phyloP scores from a whole-genome alignment of 768 basidiomycete genomes.

The Lactarius psammicola region DNA sequence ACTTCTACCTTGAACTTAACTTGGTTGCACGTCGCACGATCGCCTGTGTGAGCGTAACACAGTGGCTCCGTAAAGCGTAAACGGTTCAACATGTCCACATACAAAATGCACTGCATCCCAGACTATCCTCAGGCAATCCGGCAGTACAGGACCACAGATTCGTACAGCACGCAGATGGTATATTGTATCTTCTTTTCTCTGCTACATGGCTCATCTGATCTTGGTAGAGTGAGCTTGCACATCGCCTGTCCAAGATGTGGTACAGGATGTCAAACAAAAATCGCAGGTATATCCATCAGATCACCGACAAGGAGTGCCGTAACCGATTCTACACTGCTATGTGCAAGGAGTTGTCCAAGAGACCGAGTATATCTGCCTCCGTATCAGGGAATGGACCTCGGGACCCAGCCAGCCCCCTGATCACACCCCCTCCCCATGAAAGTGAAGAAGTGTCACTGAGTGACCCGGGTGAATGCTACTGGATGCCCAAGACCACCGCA shows the following conservation, averaged over 20 bases:
- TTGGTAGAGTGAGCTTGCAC: neutral
- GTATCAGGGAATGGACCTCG: no score
- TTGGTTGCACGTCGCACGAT: no score
- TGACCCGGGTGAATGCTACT: neutral
- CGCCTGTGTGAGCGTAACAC: no score
- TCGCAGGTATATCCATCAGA: neutral
- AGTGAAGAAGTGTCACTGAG: neutral
- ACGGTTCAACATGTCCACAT: neutral
- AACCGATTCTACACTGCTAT: neutral
- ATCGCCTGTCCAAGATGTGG: neutral
- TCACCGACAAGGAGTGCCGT: neutral
- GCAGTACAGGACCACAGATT: neutral
- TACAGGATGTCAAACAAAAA: neutral
- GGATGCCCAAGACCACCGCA: neutral
- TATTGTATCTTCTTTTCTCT: no score
- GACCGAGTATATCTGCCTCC: neutral
- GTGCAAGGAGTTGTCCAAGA: neutral
- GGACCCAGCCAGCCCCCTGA: no score
- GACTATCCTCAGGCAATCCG: neutral
- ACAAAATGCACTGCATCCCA: neutral
- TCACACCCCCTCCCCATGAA: neutral
- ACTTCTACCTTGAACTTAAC: no score
- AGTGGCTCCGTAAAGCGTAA: neutral
- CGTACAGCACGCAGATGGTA: neutral
- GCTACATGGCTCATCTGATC: neutral